phyloP scores from a whole-genome alignment of 352 stramenopile species.

The Thalassiosira oceanica region DNA sequence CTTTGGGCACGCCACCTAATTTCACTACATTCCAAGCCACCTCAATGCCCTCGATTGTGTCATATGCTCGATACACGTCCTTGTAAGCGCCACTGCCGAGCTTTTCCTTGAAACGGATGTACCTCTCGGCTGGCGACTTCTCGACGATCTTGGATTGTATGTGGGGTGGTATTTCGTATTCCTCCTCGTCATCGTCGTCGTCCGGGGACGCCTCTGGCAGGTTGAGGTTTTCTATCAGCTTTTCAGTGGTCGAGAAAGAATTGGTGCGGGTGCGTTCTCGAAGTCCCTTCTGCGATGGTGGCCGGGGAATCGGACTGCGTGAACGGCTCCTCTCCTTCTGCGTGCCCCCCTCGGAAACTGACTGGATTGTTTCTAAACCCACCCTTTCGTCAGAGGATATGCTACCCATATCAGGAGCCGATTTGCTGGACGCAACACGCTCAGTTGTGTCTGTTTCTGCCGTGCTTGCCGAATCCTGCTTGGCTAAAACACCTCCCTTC shows the following conservation, averaged over 20 bases:
- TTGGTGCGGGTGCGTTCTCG: constrained; percentile 8
- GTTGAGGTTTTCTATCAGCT: background rate
- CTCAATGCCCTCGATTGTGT: constrained; percentile 98
- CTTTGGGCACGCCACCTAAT: constrained; percentile 91
- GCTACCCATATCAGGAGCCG: too few species aligned
- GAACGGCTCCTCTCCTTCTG: too few species aligned
- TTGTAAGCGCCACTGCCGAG: constrained; percentile 81
- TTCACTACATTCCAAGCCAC: constrained; percentile 99
- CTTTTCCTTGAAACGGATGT: constrained; percentile 82
- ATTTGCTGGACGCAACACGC: too few species aligned
- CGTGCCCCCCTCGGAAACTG: too few species aligned
- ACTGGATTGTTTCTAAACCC: too few species aligned
- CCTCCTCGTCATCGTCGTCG: constrained; percentile 37
- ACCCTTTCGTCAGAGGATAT: too few species aligned
- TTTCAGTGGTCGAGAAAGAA: background rate
- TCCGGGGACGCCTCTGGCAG: too few species aligned
- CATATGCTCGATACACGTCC: constrained; percentile 87
- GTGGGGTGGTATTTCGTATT: constrained; percentile 22
- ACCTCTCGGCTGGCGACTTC: constrained; percentile 77
- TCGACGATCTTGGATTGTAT: constrained; percentile 72
- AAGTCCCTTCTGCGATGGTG: too few species aligned
- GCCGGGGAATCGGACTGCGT: too few species aligned
- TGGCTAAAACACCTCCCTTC: background rate
- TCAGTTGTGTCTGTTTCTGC: too few species aligned
- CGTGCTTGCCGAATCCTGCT: background rate